Percentiles rank a stretch among this genome's conserved stretches.
Conservation (phyloP, 768 basidiomycete genomes). For the Tricholoma terreum region DNA sequence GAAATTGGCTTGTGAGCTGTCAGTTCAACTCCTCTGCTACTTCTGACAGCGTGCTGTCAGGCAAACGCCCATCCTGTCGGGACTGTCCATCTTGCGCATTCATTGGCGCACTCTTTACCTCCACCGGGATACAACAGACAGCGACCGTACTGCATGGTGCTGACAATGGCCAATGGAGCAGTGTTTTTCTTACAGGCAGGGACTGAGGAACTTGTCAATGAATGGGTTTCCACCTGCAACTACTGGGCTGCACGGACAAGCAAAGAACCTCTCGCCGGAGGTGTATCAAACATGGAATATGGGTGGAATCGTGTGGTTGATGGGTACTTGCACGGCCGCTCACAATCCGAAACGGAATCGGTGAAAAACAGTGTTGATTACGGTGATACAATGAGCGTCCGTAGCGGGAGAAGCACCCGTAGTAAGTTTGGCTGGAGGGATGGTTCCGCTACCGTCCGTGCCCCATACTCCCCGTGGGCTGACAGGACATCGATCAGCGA, state of each 20-base stretch:
- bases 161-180: conserved; percentile 83
- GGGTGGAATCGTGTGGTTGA: conserved; percentile 88
- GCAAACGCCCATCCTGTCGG: conserved; percentile 85
- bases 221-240: conserved; percentile 99
- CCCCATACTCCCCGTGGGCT: conserved; percentile 65
- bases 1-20: conserved; percentile 92
- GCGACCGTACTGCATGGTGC: conserved; percentile 92
- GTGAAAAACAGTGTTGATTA: conserved; percentile 42
- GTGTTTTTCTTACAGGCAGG: conserved; percentile 99
- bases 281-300: conserved; percentile 99
- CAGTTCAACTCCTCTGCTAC: not conserved
- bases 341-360: conserved; percentile 57
- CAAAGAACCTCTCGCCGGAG: conserved; percentile 92
- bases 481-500: conserved; percentile 84
- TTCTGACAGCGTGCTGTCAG: conserved; percentile 40
- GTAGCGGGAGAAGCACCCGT: conserved; percentile 70
- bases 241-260: conserved; percentile 97
- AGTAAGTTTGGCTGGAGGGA: conserved; percentile 75
- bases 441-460: conserved; percentile 60
- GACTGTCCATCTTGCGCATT: conserved; percentile 81
- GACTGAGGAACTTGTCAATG: conserved; percentile 96
- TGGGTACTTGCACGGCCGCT: conserved; percentile 44
- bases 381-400: conserved; percentile 67
- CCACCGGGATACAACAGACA: conserved; percentile 89
- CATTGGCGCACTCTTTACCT: conserved; percentile 82